Percentiles rank a stretch among this genome's conserved stretches.
Conservation (phyloP, 805 yeast genomes). For the Candida sanyiensis region DNA sequence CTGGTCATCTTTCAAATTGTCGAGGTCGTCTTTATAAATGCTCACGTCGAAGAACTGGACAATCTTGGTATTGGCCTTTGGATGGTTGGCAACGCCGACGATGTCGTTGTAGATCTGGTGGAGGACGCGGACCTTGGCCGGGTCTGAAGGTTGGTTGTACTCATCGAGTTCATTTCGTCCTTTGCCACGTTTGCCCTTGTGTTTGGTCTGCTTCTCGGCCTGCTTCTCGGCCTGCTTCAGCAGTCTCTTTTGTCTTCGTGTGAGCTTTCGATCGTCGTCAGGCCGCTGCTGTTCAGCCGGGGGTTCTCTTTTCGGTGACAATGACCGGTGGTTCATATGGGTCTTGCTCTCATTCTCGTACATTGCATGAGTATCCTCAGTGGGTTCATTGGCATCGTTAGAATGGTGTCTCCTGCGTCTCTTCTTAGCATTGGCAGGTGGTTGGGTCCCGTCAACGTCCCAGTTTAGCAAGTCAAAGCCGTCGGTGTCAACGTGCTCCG, state of each 20-base stretch:
- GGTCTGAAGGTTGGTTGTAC: conserved; percentile 17
- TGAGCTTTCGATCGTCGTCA: neutral
- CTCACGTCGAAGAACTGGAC: conserved; percentile 53
- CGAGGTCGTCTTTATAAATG: conserved; percentile 52
- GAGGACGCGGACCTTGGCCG: conserved; percentile 14
- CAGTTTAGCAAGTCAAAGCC: conserved; percentile 43
- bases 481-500: conserved; percentile 17
- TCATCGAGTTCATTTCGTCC: conserved; percentile 9
- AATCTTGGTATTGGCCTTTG: conserved; percentile 22
- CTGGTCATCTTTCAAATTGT: conserved; percentile 53
- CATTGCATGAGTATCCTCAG: conserved; percentile 11
- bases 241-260: conserved; percentile 6
- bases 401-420: conserved; percentile 11
- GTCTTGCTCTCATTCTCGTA: conserved; percentile 9
- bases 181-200: conserved; percentile 9
- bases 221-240: conserved; percentile 2
- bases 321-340: conserved; percentile 11
- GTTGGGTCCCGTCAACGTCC: conserved; percentile 19
- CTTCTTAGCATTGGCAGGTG: conserved; percentile 1
- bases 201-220: neutral
- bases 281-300: neutral
- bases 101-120: conserved; percentile 16
- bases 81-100: conserved; percentile 12
- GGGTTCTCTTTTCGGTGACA: neutral
- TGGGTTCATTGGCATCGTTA: neutral